Evolutionary conservation across 2,329 filamentous ascomycete genomes (phyloP).

Genomic region (Epichloe uncinata): DNA sequence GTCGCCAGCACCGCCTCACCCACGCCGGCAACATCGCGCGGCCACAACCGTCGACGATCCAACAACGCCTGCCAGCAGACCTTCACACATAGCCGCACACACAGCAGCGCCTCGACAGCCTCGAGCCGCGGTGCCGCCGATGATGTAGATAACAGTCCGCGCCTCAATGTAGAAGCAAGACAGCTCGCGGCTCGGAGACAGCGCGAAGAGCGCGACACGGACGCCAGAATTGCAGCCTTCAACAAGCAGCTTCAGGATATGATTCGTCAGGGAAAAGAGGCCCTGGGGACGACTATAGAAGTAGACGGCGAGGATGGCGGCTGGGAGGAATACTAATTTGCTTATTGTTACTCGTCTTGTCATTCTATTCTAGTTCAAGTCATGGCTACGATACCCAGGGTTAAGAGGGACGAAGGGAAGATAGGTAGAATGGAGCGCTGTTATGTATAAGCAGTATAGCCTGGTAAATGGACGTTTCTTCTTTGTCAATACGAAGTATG

Average conservation of each 20-base stretch:
- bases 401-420: background rate
- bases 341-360: background rate
- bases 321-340: slow-evolving; percentile 15
- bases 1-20: slow-evolving; percentile 14
- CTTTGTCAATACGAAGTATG: background rate
- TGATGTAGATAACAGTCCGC: slow-evolving; percentile 27
- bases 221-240: slow-evolving; percentile 66
- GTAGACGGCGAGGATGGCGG: slow-evolving; percentile 39
- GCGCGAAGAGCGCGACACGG: slow-evolving; percentile 63
- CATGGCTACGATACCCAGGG: slow-evolving; percentile 5
- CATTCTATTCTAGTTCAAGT: background rate
- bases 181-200: slow-evolving; percentile 58
- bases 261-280: slow-evolving; percentile 80
- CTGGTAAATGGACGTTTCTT: background rate
- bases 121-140: slow-evolving; percentile 16
- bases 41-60: slow-evolving; percentile 8
- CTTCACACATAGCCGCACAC: slow-evolving; percentile 26
- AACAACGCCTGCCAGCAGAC: slow-evolving; percentile 7
- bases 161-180: slow-evolving; percentile 53
- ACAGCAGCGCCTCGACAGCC: slow-evolving; percentile 31
- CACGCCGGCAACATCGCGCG: slow-evolving; percentile 9
- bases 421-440: background rate
- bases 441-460: background rate
- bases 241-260: slow-evolving; percentile 70
- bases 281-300: slow-evolving; percentile 62